Evolutionary conservation across 108 stramenopile genomes (phyloP).

Genomic region (Cyclotella sp.): DNA sequence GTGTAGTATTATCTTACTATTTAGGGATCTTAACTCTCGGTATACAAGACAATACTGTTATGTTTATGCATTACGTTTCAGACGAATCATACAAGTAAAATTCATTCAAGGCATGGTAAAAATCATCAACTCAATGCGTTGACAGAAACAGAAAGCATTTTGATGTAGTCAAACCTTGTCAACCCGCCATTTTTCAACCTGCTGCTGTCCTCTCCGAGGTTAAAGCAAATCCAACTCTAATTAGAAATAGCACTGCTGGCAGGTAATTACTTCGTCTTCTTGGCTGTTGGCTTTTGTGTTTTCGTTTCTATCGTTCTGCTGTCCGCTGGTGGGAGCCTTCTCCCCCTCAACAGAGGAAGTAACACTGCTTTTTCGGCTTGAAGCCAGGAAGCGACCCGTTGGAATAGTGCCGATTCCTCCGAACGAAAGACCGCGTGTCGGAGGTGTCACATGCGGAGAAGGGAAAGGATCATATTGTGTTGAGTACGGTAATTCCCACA

Average conservation of each 20-base stretch:
- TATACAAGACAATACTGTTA: too few relatives aligned
- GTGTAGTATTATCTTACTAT: too few relatives aligned
- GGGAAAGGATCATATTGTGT: conserved; percentile 9
- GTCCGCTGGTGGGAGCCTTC: not conserved
- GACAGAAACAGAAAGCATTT: too few relatives aligned
- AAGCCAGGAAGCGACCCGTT: conserved; percentile 7
- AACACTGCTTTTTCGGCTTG: conserved; percentile 11
- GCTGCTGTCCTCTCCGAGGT: not conserved
- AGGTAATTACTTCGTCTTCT: not conserved
- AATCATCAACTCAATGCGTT: too few relatives aligned
- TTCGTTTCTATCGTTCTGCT: not conserved
- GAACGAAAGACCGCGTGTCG: conserved; percentile 28
- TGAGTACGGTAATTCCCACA: conserved; percentile 1
- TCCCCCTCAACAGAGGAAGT: not conserved
- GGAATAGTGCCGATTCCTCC: conserved; percentile 25
- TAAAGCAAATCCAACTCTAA: not conserved
- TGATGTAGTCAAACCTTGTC: too few relatives aligned
- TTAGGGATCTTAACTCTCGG: too few relatives aligned
- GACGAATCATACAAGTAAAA: too few relatives aligned
- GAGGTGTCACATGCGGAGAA: conserved; percentile 5
- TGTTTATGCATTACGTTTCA: too few relatives aligned
- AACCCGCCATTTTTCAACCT: too few relatives aligned
- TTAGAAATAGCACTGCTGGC: conserved; percentile 3
- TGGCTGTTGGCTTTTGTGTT: not conserved
- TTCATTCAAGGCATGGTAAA: too few relatives aligned